phyloP scores from a whole-genome alignment of 1,139 yeast genomes.

The Neolecta irregularis region DNA sequence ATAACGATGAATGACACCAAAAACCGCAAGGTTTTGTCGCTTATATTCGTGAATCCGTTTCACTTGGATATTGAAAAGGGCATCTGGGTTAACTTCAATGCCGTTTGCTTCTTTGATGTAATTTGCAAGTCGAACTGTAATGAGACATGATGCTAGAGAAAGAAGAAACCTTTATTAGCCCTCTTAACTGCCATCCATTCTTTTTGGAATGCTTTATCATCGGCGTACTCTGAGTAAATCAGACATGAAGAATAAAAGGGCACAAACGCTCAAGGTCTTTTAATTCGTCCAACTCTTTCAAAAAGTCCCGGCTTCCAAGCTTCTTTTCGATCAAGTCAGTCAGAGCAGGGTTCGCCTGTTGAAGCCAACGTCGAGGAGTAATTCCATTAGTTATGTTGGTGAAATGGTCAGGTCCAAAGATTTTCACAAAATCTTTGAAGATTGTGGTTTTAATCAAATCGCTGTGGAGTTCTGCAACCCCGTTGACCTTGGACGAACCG shows the following conservation, averaged over 20 bases:
- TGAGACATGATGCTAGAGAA: no score
- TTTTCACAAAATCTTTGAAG: conserved; percentile 73
- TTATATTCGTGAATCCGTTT: conserved; percentile 92
- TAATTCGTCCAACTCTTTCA: conserved; percentile 53
- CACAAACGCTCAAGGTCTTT: conserved; percentile 54
- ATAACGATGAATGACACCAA: conserved; percentile 76
- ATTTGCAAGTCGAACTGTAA: conserved; percentile 55
- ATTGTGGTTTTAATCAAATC: conserved; percentile 80
- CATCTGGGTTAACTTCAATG: conserved; percentile 48
- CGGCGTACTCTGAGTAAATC: no score
- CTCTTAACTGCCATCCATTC: no score
- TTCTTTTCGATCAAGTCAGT: conserved; percentile 56
- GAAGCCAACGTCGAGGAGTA: conserved; percentile 93
- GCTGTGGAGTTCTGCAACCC: conserved; percentile 90
- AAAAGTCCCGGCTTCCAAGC: conserved; percentile 52
- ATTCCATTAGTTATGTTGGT: conserved; percentile 90
- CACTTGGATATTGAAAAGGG: conserved; percentile 80
- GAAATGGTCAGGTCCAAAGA: conserved; percentile 69
- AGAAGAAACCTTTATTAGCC: no score
- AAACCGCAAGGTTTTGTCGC: conserved; percentile 84
- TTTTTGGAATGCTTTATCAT: conserved; percentile 51
- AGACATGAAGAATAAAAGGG: no score
- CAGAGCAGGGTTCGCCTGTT: conserved; percentile 78
- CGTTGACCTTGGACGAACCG: conserved; percentile 87
- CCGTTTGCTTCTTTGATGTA: conserved; percentile 55